Percentiles rank a stretch among this genome's conserved stretches.
Evolutionary conservation across 1,284 basidiomycete genomes (phyloP).

Genomic region (Phylloporus sp.): DNA sequence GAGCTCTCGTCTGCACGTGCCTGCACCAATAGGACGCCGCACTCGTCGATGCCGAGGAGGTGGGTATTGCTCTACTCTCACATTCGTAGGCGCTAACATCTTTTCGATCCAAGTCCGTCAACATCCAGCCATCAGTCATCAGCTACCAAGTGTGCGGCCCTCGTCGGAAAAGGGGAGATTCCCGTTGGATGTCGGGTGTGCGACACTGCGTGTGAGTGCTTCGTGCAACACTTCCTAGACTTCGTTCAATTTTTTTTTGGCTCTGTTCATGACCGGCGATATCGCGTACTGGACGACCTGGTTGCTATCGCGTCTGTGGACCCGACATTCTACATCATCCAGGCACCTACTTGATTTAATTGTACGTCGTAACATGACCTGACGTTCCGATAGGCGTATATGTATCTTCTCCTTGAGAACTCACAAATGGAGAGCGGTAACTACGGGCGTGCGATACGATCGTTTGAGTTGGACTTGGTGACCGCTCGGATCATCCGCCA

Average conservation of each 20-base stretch:
- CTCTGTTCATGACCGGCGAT: conserved; percentile 15
- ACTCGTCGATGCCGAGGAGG: conserved; percentile 15
- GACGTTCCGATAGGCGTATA: conserved; percentile 6
- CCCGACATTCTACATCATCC: neutral
- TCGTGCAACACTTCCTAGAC: neutral
- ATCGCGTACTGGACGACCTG: conserved; percentile 11
- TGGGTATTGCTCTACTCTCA: neutral
- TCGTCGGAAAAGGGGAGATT: neutral
- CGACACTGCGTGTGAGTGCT: neutral
- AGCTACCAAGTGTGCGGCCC: neutral
- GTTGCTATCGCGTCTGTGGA: neutral
- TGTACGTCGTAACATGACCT: neutral
- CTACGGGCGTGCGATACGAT: conserved; percentile 5
- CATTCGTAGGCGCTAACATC: neutral
- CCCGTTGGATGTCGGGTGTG: neutral
- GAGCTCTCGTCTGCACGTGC: conserved; percentile 13
- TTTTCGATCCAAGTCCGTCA: neutral
- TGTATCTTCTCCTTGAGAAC: conserved; percentile 1
- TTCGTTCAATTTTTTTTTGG: conserved; percentile 8
- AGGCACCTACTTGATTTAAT: conserved; percentile 1
- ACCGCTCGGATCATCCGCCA: neutral
- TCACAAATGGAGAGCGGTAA: neutral
- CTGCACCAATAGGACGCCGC: conserved; percentile 8
- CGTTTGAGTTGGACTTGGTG: neutral
- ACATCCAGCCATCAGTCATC: neutral